Base-by-base conservation (phyloP, 129 eudicot species). In the Helianthus annuus region DNA sequence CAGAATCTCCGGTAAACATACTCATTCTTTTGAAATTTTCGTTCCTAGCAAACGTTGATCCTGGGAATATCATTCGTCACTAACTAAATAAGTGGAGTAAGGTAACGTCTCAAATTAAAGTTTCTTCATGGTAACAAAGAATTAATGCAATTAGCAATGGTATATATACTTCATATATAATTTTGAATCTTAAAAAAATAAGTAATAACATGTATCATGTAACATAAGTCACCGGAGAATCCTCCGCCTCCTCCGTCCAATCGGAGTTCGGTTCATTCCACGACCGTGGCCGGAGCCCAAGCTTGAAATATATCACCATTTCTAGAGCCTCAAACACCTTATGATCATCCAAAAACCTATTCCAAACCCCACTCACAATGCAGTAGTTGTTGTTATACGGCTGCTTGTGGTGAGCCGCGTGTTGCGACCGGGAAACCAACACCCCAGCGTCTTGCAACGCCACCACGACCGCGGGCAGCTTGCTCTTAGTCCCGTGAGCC, bases 291-390 rank as follows among this genome's bases (percentile, higher is more conserved):
- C 87, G 61, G 27, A 93, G 78, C 40, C 98, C 97, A 32, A 85
- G 69, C 84, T 81, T 82, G 51, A 93, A 90, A 63, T 83, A 93
- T 46, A 93, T 34, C 36, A 84, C 60, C 97, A 90, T 87, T 60
- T 93, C 98, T 52, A 93, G 40, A n/a, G 78, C 85, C 82, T 83
- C 91, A 79, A 93, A 93, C 42, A 93, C 88, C 70, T 64, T 88
- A 49, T 77, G 62, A 12, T 78, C 76, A 65, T 93, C 98, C 95
- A 93, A 77, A 19, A 79, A 14, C 59, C 75, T 71, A 16, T 93
- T 90, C 98, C 98, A 93, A 40, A 80, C 73, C 45, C 98, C 98
- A 66, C 96, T 93, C 51, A 93, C 98, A 29, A 90, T 90, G 79
- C 98, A 87, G 72, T 93, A 93, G 74, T 88, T 84, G 48, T 76